Evolutionary conservation across 345 rosid genomes (phyloP).

Genomic region (Kandelia obovata): DNA sequence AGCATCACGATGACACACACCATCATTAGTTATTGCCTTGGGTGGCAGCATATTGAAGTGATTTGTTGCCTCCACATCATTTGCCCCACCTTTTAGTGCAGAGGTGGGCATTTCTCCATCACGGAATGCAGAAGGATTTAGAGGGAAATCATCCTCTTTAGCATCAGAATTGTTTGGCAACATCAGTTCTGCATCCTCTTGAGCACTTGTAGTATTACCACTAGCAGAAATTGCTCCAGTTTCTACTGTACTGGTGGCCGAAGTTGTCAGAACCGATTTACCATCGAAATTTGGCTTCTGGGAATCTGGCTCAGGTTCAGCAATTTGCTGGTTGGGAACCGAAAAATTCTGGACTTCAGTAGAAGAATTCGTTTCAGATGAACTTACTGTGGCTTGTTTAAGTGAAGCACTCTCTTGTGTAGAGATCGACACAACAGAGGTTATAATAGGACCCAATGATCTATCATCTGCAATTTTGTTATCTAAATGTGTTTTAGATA

Average conservation of each 20-base stretch:
- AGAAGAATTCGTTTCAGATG: conserved; percentile 26
- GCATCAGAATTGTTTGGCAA: conserved; percentile 39
- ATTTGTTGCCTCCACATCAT: conserved; percentile 28
- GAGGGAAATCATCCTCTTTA: conserved; percentile 19
- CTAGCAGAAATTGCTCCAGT: conserved; percentile 36
- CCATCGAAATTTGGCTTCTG: conserved; percentile 23
- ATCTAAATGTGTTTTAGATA: conserved; percentile 20
- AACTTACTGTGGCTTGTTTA: conserved; percentile 24
- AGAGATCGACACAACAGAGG: conserved; percentile 35
- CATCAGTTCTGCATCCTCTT: conserved; percentile 27
- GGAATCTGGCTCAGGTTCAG: conserved; percentile 40
- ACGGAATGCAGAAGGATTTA: conserved; percentile 19
- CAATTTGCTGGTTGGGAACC: conserved; percentile 31
- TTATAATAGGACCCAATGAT: conserved; percentile 28
- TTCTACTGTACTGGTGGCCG: conserved; percentile 37
- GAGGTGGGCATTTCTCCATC: conserved; percentile 30
- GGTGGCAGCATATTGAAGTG: conserved; percentile 18
- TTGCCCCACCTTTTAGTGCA: conserved; percentile 26
- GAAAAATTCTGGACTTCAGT: conserved; percentile 29
- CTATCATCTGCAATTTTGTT: conserved; percentile 31
- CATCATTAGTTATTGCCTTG: conserved; percentile 28
- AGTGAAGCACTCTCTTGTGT: conserved; percentile 37
- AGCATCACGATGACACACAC: conserved; percentile 34
- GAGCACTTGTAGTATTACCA: conserved; percentile 29
- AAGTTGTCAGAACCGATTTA: conserved; percentile 28